Conservation (phyloP, 345 rosid genomes). For the Geranium rotundifolium region DNA sequence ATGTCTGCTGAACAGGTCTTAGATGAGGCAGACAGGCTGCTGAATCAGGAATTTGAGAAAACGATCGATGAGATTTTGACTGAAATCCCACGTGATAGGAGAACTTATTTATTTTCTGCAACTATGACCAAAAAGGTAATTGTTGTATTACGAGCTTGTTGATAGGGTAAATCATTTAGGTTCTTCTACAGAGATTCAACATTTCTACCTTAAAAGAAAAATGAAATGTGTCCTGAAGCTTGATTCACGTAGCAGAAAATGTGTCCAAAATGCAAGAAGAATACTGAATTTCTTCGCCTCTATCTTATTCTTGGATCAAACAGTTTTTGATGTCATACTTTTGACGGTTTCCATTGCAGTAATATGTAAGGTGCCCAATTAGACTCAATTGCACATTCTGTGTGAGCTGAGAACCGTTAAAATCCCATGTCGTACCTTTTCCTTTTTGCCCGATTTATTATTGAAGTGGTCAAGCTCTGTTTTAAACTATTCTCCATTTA, state of each 20-base stretch:
- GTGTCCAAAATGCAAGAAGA: not conserved
- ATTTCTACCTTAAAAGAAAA: not conserved
- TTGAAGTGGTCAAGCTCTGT: too few species aligned
- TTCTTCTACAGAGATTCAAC: not conserved
- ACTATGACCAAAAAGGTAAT: slow-evolving; percentile 93
- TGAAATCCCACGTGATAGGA: slow-evolving; percentile 56
- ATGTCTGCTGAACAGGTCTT: slow-evolving; percentile 46
- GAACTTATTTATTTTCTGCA: slow-evolving; percentile 87
- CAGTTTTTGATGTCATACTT: not conserved
- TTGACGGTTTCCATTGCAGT: not conserved
- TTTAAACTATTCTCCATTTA: not conserved
- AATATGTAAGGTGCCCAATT: not conserved
- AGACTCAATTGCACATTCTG: too few species aligned
- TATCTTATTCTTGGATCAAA: too few species aligned
- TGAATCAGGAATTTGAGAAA: slow-evolving; percentile 92
- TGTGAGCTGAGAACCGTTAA: not conserved
- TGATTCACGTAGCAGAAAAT: not conserved
- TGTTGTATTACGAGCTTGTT: too few species aligned
- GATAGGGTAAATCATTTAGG: too few species aligned
- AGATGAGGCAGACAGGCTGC: slow-evolving; percentile 92
- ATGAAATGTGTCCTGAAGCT: not conserved
- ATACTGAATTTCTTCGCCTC: not conserved
- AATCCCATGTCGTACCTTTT: too few species aligned
- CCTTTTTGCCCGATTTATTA: too few species aligned
- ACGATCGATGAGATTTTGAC: slow-evolving; percentile 69